phyloP scores from a whole-genome alignment of 208 protist genomes.

The Acanthamoeba royreba region DNA sequence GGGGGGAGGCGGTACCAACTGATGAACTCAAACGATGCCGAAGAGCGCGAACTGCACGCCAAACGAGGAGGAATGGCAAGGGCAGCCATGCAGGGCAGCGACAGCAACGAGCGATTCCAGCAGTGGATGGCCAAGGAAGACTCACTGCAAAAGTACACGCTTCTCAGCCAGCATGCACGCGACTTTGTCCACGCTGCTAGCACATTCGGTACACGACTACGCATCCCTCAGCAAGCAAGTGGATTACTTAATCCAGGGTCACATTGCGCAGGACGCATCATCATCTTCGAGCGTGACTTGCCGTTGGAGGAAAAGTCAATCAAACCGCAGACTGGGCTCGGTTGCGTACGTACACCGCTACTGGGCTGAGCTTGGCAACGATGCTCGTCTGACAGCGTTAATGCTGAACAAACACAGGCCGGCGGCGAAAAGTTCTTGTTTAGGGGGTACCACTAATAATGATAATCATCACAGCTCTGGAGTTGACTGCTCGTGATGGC shows the following conservation, averaged over 20 bases:
- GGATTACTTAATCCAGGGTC: not conserved
- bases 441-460: not conserved
- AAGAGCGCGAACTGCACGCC: too few relatives aligned
- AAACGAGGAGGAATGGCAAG: too few relatives aligned
- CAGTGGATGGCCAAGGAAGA: not conserved
- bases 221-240: not conserved
- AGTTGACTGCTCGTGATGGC: too few relatives aligned
- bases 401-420: not conserved
- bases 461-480: too few relatives aligned
- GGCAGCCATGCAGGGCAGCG: too few relatives aligned
- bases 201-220: not conserved
- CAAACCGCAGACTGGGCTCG: not conserved
- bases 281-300: not conserved
- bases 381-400: not conserved
- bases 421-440: constrained; percentile 25
- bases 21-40: too few relatives aligned
- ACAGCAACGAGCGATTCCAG: not conserved
- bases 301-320: not conserved
- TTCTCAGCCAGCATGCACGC: not conserved
- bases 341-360: not conserved
- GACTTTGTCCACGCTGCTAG: constrained; percentile 6
- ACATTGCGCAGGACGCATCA: not conserved
- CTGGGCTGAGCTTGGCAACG: not conserved
- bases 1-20: too few relatives aligned
- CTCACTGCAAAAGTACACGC: not conserved